A percentile compares a stretch with the other conserved stretches of the same genome.
These are phyloP conservation scores for Iberis amara DNA, from an alignment of 441 rosid genomes.

Conservation along the genomic window DNA sequence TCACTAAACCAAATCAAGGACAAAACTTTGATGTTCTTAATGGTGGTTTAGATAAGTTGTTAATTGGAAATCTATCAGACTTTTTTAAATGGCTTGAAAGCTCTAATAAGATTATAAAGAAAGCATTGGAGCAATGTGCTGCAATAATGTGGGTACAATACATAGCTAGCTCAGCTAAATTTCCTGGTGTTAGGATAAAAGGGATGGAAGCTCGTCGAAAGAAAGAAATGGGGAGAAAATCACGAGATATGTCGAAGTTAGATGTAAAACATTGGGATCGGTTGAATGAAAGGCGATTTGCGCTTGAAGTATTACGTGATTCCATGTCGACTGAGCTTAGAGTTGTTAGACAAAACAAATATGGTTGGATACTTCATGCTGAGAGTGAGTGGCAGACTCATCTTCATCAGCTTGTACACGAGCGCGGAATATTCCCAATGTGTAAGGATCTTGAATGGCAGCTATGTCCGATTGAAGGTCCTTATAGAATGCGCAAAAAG, in stretches of 20 bases:
- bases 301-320: constrained; percentile 93
- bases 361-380: constrained; percentile 99
- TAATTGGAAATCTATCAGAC: constrained; percentile 71
- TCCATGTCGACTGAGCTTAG: constrained; percentile 98
- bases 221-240: constrained; percentile 91
- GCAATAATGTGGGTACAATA: constrained; percentile 97
- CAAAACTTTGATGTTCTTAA: constrained; percentile 75
- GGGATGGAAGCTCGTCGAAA: constrained; percentile 94
- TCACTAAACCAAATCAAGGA: constrained; percentile 88
- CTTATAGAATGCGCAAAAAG: constrained; percentile 99
- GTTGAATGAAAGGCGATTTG: constrained; percentile 92
- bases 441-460: constrained; percentile 93
- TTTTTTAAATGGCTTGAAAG: constrained; percentile 88
- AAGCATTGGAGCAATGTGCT: constrained; percentile 96
- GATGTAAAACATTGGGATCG: constrained; percentile 96
- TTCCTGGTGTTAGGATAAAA: constrained; percentile 97
- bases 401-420: constrained; percentile 98
- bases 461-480: constrained; percentile 99
- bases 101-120: constrained; percentile 74
- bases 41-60: constrained; percentile 91
- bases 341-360: constrained; percentile 99
- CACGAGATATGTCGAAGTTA: constrained; percentile 73
- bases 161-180: constrained; percentile 94
- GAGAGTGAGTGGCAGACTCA: constrained; percentile 99
- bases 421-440: constrained; percentile 94